phyloP scores from a whole-genome alignment of 768 basidiomycete genomes.

The Trametes cingulata region DNA sequence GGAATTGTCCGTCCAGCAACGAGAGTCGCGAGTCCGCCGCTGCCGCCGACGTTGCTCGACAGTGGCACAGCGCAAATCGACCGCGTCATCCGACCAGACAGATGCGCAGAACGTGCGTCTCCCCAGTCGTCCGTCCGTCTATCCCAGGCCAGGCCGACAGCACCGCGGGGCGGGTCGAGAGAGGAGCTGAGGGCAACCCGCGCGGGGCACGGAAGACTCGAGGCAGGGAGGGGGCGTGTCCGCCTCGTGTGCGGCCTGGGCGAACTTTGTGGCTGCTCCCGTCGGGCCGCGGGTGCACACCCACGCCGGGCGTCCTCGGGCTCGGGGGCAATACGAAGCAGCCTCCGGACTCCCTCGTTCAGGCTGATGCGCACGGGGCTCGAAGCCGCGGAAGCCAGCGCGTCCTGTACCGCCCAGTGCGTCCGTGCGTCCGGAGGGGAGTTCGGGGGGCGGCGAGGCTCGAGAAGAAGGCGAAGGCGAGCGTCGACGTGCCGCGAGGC shows the following conservation, averaged over 20 bases:
- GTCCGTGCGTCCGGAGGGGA: conserved; percentile 1
- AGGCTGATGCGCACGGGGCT: conserved; percentile 2
- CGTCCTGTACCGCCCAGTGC: neutral
- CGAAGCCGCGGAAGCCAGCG: neutral
- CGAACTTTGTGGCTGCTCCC: neutral
- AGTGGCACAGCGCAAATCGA: neutral
- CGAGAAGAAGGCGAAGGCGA: neutral
- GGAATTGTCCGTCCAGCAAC: too few species aligned
- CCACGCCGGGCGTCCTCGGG: neutral
- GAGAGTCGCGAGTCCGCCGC: too few species aligned
- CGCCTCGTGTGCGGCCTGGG: neutral
- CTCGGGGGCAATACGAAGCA: conserved; percentile 1
- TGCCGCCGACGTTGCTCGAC: too few species aligned
- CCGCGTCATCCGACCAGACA: neutral
- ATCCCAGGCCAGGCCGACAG: neutral
- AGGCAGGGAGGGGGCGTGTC: neutral
- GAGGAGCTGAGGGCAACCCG: neutral
- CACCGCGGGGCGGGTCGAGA: neutral
- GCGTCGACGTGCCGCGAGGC: neutral
- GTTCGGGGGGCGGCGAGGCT: neutral
- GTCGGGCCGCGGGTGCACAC: neutral
- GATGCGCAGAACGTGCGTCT: neutral
- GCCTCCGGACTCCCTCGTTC: neutral
- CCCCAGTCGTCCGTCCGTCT: neutral
- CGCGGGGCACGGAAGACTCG: neutral